Evolutionary conservation across 345 rosid genomes (phyloP), one percentile per base, ranked within the genome.

Genomic region (Moricandia arvensis): DNA sequence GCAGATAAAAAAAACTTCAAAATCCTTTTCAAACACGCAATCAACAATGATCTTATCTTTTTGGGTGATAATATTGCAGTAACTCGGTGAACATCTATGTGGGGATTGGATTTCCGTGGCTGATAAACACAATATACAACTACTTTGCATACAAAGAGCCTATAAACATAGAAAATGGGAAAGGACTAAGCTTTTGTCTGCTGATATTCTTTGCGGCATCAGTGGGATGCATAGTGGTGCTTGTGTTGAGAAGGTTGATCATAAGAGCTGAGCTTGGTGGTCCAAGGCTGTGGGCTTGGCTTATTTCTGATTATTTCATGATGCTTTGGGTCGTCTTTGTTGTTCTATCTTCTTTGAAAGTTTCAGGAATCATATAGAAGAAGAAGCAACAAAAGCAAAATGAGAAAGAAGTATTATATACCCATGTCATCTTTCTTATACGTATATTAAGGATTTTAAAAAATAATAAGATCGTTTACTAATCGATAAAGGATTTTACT

Each of bases 81-180:
- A 93, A 93, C 82, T 88, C 98, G 0, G 97, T 89, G 85, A 93
- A 93, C 63, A 93, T 91, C 61, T 91, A 93, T 17, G 86, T 93
- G 35, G 98, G 98, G 54, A 91, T 93, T 1, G 98, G 97, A 24
- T 53, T 93, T 18, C 98, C 98, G 1, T 93, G 98, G 98, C 86
- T 93, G 85, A 88, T 93, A 58, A 86, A 91, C 76, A 88, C 97
- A 9, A 81, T 80, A 12, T 91, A 93, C 93, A 93, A 91, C 80
- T 85, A 80, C 87, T 64, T 91, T 2, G 85, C 76, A 1, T 89
- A 88, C 51, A 76, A 72, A 68, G 91, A 93, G 81, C 93, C 94
- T 10, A 51, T 93, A 84, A 53, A 72, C 63, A 78, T 93, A 57
- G 71, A 86, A 61, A 81, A 88, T 54, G 96, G 93, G 0, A 68